Conservation (phyloP, 768 basidiomycete genomes). For the Trametes sanguinea region DNA sequence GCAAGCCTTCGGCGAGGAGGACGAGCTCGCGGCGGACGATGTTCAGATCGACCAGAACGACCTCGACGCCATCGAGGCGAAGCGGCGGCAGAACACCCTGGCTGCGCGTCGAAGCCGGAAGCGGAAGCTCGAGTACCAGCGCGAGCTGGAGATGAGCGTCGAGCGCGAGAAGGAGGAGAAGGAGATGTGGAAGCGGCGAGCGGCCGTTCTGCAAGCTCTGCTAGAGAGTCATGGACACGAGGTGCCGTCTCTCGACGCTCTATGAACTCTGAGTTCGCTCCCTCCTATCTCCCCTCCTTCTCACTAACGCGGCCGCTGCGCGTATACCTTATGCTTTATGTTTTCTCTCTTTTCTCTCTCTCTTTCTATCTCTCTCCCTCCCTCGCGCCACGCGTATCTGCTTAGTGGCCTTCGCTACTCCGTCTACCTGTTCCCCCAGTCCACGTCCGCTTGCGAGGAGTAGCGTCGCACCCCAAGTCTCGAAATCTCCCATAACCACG, state of each 20-base stretch:
- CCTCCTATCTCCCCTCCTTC: neutral
- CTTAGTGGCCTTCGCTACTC: constrained; percentile 47
- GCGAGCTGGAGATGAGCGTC: constrained; percentile 59
- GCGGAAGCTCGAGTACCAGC: constrained; percentile 71
- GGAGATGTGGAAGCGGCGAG: constrained; percentile 64
- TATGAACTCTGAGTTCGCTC: constrained; percentile 13
- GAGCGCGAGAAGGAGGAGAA: constrained; percentile 56
- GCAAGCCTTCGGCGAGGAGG: constrained; percentile 49
- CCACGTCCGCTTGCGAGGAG: constrained; percentile 51
- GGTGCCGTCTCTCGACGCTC: constrained; percentile 40
- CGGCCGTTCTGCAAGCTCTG: constrained; percentile 49
- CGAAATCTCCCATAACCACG: constrained; percentile 9
- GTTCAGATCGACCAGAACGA: constrained; percentile 48
- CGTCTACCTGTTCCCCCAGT: constrained; percentile 38
- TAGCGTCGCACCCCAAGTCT: constrained; percentile 48
- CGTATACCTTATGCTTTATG: constrained; percentile 25
- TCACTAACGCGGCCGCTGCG: constrained; percentile 19
- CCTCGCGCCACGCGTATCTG: constrained; percentile 19
- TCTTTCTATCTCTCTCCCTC: constrained; percentile 12
- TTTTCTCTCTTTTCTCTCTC: constrained; percentile 17
- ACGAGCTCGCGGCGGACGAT: constrained; percentile 48
- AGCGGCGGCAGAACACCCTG: constrained; percentile 82
- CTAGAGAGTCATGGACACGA: constrained; percentile 59
- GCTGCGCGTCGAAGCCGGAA: constrained; percentile 80
- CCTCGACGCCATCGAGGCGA: constrained; percentile 71